phyloP scores from a whole-genome alignment of 257 asterid genomes.

The Plectranthus barbatus region DNA sequence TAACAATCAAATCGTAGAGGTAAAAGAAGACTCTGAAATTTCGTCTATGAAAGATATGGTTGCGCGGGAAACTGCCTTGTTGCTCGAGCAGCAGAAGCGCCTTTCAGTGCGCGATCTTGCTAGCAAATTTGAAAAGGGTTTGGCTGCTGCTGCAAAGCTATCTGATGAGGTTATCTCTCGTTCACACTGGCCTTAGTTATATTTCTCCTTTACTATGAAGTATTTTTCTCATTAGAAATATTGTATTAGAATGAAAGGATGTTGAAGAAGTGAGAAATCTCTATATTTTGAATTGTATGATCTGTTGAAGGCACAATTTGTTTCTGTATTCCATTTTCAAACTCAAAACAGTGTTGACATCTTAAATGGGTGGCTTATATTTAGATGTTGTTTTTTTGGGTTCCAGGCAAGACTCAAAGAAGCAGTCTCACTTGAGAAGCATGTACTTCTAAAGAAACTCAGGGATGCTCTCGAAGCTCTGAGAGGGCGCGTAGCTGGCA shows the following conservation, averaged over 20 bases:
- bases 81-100: slow-evolving; percentile 79
- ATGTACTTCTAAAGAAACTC: slow-evolving; percentile 79
- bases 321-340: background rate
- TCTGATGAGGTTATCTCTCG: slow-evolving; percentile 61
- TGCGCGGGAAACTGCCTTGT: slow-evolving; percentile 63
- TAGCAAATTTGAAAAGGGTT: slow-evolving; percentile 80
- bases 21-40: slow-evolving; percentile 48
- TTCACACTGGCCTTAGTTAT: background rate
- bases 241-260: background rate
- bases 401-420: slow-evolving; percentile 78
- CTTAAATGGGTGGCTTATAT: background rate
- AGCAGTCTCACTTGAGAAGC: slow-evolving; percentile 86
- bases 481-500: slow-evolving; percentile 79
- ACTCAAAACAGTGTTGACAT: background rate
- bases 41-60: slow-evolving; percentile 67
- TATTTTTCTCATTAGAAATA: background rate
- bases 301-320: background rate
- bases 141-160: slow-evolving; percentile 85
- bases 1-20: slow-evolving; percentile 68
- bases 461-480: slow-evolving; percentile 83
- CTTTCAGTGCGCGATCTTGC: slow-evolving; percentile 92
- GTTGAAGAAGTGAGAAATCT: background rate
- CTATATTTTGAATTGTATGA: background rate
- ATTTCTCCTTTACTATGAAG: background rate
- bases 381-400: background rate